Evolutionary conservation across 495 filamentous ascomycete species (phyloP).

Genomic region (Echria macrotheca): DNA sequence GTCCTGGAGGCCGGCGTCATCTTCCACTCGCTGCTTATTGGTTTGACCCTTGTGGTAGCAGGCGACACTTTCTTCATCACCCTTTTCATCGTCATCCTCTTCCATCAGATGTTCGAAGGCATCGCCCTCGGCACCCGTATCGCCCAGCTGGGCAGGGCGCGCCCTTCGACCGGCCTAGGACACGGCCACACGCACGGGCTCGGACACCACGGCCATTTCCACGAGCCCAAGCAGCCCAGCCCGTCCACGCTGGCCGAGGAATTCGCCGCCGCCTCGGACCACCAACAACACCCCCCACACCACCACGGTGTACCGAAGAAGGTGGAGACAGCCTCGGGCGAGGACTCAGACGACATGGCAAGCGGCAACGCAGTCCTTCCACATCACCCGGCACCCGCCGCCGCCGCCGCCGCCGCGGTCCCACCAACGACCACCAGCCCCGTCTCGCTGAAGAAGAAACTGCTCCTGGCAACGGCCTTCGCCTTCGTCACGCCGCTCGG

Average conservation of each 20-base stretch:
- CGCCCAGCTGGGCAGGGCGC: conserved; percentile 43
- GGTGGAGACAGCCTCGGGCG: not conserved
- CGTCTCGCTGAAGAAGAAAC: conserved; percentile 34
- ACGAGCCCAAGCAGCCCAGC: conserved; percentile 2
- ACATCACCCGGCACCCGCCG: conserved; percentile 3
- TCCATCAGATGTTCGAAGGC: conserved; percentile 75
- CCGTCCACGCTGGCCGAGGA: conserved; percentile 6
- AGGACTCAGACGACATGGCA: not conserved
- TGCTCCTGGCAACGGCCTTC: conserved; percentile 45
- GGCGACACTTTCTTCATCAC: conserved; percentile 51
- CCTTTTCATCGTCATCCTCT: conserved; percentile 54
- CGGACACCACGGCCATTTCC: conserved; percentile 14
- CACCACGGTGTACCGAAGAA: conserved; percentile 5
- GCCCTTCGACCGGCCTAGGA: conserved; percentile 1
- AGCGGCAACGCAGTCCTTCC: not conserved
- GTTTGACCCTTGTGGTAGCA: conserved; percentile 53
- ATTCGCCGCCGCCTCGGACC: conserved; percentile 8
- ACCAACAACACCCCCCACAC: not conserved
- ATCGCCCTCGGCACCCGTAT: conserved; percentile 71
- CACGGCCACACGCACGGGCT: conserved; percentile 7
- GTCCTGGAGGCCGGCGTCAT: conserved; percentile 68
- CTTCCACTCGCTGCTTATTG: conserved; percentile 65
- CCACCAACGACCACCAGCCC: no score
- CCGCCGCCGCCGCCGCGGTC: no score
- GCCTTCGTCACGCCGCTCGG: conserved; percentile 52